Evolutionary conservation across 192 early-diverging fungal genomes (phyloP), one percentile per base, ranked within the genome.

Genomic region (Coemansia sp.): DNA sequence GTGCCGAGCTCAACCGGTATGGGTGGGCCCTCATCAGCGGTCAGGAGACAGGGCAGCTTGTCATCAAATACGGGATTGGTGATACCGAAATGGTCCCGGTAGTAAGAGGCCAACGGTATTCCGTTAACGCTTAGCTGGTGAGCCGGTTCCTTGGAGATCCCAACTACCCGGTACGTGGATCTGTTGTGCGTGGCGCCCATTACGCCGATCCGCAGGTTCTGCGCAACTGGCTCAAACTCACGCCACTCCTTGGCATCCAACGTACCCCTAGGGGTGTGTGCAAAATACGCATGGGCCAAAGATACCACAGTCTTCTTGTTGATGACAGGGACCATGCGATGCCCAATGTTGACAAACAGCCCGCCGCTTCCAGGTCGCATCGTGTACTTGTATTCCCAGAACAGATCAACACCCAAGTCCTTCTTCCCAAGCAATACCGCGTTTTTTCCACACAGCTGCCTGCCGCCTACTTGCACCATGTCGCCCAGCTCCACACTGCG

Each of bases 341-440:
- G 50, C 14, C 14, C 30, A 31, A 53, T 30, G 15, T 53, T 53
- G 29, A 53, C 50, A 29, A 29, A 8, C 28, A 53, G 34, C 3
- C 4, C n/a, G n/a, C 27, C 57, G 15, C 42, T 27, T 7, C 28
- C 33, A 0, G 57, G 28, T 27, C 62, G 57, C 25, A 65, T 36
- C 1, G 75, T 68, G 28, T 55, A 38, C 13, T 61, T 61, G 55
- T 72, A 68, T 30, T 62, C 62, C 75, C 75, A 79, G 57, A 59
- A 60, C 20, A 72, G 44, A 4, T 67, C 66, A 44, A 55, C 71
- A 25, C 70, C 75, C 8, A 34, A 50, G 23, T 28, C 47, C 8
- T 17, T 27, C 4, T 61, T 67, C 13, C 10, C n/a, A n/a, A n/a
- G 3, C 4, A 64, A 34, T 0, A 23, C 17, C 8, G 27, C 20